Evolutionary conservation across 2,329 filamentous ascomycete genomes (phyloP).

Genomic region (Shiraia sp.): DNA sequence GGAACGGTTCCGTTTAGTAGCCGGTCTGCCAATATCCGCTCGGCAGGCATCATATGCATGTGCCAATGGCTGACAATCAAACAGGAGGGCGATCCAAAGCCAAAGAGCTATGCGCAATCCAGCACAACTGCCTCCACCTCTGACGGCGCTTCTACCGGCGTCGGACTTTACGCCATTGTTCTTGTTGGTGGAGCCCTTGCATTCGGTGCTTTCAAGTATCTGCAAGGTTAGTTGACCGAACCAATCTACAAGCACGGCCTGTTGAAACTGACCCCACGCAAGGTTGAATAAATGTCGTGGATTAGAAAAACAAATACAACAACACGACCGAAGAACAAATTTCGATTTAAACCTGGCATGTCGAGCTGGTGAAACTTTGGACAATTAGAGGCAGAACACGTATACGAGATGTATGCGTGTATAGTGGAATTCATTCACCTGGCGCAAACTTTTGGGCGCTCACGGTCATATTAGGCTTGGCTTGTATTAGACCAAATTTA

Average conservation of each 20-base stretch:
- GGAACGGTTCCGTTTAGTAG: constrained; percentile 23
- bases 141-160: constrained; percentile 63
- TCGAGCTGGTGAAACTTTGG: background rate
- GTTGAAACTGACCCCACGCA: background rate
- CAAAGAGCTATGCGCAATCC: constrained; percentile 61
- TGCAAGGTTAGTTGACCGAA: constrained; percentile 59
- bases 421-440: too few relatives aligned
- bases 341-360: background rate
- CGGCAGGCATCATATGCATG: constrained; percentile 1
- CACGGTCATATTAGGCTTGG: too few relatives aligned
- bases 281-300: background rate
- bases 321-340: background rate
- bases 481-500: too few relatives aligned
- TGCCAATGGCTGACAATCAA: constrained; percentile 5
- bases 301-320: background rate
- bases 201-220: constrained; percentile 84
- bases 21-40: background rate
- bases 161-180: constrained; percentile 80
- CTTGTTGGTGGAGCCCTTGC: constrained; percentile 76
- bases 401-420: too few relatives aligned
- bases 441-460: too few relatives aligned
- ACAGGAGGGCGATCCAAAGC: constrained; percentile 74
- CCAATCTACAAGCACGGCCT: constrained; percentile 3
- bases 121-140: constrained; percentile 53
- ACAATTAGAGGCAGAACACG: too few relatives aligned